Evolutionary conservation across 176 grass and related monocot genomes (phyloP).

Genomic region (maize (Zea mays)): Zm-B73-REFERENCE-NAM-5.0 NC_050097.1:9324501-9325000

Average conservation of each 20-base stretch:
- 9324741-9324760: conserved; percentile 39
- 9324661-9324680: conserved; percentile 93
- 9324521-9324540: conserved; percentile 90
- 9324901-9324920: background rate
- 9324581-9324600: conserved; percentile 88
- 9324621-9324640: conserved; percentile 66
- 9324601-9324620: conserved; percentile 91
- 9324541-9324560: conserved; percentile 99
- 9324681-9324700: conserved; percentile 81
- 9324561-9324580: conserved; percentile 81
- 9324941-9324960: background rate
- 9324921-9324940: background rate
- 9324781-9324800: conserved; percentile 97
- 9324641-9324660: conserved; percentile 95
- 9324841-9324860: conserved; percentile 92
- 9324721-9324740: background rate
- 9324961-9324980: conserved; percentile 14
- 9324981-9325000: conserved; percentile 4
- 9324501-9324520: conserved; percentile 53
- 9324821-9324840: conserved; percentile 93
- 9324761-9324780: conserved; percentile 96
- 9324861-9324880: conserved; percentile 78
- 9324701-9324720: background rate
- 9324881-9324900: background rate
- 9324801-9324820: conserved; percentile 95